These are phyloP conservation scores for Cercospora brassicicola DNA, from an alignment of 2,329 filamentous ascomycete species.

Conservation along the genomic window DNA sequence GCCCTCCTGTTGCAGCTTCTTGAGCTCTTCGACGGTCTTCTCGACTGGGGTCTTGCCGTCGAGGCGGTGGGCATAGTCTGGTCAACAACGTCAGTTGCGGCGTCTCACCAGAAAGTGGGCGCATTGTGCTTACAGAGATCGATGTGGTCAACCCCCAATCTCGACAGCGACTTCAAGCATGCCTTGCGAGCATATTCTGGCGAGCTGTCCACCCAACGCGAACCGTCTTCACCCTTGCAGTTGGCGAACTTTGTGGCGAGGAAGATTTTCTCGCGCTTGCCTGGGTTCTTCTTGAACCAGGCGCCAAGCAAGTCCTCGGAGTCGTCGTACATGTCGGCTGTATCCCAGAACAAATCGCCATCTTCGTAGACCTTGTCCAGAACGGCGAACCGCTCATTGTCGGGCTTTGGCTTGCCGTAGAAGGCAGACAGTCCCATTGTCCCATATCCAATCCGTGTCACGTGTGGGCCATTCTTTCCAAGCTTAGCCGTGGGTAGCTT, in stretches of 20 bases:
- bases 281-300: slow-evolving; percentile 47
- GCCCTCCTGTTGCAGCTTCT: slow-evolving; percentile 52
- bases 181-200: slow-evolving; percentile 46
- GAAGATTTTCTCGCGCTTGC: slow-evolving; percentile 52
- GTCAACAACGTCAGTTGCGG: not conserved
- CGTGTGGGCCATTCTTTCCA: slow-evolving; percentile 54
- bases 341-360: slow-evolving; percentile 57
- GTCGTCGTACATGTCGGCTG: slow-evolving; percentile 43
- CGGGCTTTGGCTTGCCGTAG: slow-evolving; percentile 52
- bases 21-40: slow-evolving; percentile 53
- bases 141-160: slow-evolving; percentile 43
- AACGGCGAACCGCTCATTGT: slow-evolving; percentile 53
- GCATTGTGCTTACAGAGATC: slow-evolving; percentile 40
- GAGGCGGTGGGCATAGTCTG: slow-evolving; percentile 45
- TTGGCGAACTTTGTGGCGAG: slow-evolving; percentile 57
- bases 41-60: slow-evolving; percentile 49
- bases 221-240: slow-evolving; percentile 42
- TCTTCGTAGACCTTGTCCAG: slow-evolving; percentile 54
- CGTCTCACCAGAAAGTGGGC: not conserved
- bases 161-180: slow-evolving; percentile 42
- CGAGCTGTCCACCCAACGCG: slow-evolving; percentile 40
- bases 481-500: slow-evolving; percentile 49
- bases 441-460: slow-evolving; percentile 56
- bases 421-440: slow-evolving; percentile 54
- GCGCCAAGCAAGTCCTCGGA: slow-evolving; percentile 32